These are phyloP conservation scores for Monilinia vaccinii-corymbosi DNA, from an alignment of 2,329 filamentous ascomycete genomes.

Conservation along the genomic window DNA sequence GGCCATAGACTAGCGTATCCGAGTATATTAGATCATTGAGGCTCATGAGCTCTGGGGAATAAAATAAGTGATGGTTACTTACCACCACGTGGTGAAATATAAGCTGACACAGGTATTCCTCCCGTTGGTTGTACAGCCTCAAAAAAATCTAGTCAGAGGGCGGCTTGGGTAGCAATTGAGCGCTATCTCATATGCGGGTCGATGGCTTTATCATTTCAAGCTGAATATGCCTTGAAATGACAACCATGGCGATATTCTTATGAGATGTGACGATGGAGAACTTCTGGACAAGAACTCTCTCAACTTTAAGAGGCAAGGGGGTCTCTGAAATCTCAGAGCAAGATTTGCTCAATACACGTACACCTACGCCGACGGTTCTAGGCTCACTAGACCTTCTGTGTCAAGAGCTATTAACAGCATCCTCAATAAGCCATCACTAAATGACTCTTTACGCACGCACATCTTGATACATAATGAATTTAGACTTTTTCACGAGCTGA, in stretches of 20 bases:
- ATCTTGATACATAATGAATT: not conserved
- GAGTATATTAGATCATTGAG: not conserved
- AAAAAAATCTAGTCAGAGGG: not conserved
- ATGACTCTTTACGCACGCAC: not conserved
- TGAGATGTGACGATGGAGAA: not conserved
- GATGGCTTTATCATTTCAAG: not conserved
- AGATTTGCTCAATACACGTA: not conserved
- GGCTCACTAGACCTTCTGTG: not conserved
- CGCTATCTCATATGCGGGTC: no score
- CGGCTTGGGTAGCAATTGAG: not conserved
- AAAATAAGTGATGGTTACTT: not conserved
- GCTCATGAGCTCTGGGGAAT: not conserved
- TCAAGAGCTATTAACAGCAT: not conserved
- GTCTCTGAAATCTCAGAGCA: not conserved
- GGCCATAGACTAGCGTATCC: not conserved
- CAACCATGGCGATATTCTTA: not conserved
- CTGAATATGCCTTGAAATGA: not conserved
- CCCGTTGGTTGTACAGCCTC: not conserved
- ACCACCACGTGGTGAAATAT: not conserved
- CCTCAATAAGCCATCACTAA: not conserved
- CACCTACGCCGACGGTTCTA: no score
- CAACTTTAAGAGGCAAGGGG: not conserved
- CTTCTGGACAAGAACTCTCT: not conserved
- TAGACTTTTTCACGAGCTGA: not conserved
- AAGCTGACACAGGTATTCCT: not conserved